Base-by-base conservation (phyloP, 2,329 filamentous ascomycete species). In the Exophiala alcalophila region DNA sequence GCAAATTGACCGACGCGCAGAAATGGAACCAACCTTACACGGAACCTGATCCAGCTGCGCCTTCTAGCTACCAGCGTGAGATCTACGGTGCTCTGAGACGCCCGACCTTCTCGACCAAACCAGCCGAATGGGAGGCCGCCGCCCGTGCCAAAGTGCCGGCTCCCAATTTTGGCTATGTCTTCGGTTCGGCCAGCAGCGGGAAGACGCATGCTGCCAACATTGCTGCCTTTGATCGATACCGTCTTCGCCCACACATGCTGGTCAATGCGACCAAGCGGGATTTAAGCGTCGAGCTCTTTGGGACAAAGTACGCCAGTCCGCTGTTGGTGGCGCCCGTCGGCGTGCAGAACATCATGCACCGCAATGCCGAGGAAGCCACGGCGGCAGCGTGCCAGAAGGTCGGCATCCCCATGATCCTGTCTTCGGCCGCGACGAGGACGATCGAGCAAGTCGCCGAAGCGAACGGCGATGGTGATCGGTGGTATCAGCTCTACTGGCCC, bases 401-500 rank as follows among this genome's bases (percentile, higher is more conserved):
- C 1, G 65, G 72, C 1, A 69, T 88, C 0, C 81, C 84, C 0
- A 85, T 80, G 60, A 80, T 81, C 31, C 63, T 86, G 25, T 81
- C 75, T 40, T 85, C 82, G 1, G 81, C 83, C 1, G 72, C 80
- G 0, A 71, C 74, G 0, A 69, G 73, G 5, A 75, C 73, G 1
- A 80, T 87, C 34, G 82, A 86, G 58, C 73, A 86, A 44, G 74
- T 86, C 0, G 81, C 79, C 0, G 57, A 63, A 5, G 77, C 76
- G 0, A 78, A 73, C 38, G 74, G 72, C 0, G 62, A 71, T 2
- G 75, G 76, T 0, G 40, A 50, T 10, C 67, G 80, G 3, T 89
- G 82, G 81, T 88, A 74, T 59, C 84, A 89, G 59, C 73, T 88
- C 0, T 88, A 88, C 64, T 86, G 83, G 80, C 83, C 83, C 0